Evolutionary conservation across 768 basidiomycete genomes (phyloP).

Genomic region (Trametes meyenii): DNA sequence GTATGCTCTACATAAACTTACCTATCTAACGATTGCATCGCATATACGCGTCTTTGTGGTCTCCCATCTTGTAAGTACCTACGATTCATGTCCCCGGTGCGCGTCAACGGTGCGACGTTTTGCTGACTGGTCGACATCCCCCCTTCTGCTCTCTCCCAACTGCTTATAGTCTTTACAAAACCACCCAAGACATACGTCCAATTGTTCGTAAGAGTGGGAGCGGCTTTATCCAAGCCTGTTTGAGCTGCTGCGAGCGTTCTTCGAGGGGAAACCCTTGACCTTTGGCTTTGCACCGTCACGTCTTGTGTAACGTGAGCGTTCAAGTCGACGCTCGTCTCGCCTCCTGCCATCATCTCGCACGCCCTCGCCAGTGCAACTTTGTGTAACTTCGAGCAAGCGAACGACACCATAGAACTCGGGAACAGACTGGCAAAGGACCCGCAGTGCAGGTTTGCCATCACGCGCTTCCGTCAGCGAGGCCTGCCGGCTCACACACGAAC

Average conservation of each 20-base stretch:
- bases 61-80: conserved; percentile 15
- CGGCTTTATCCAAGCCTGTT: not conserved
- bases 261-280: conserved; percentile 30
- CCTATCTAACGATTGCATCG: not conserved
- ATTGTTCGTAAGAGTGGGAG: not conserved
- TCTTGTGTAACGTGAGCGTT: conserved; percentile 35
- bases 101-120: conserved; percentile 1
- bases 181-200: not conserved
- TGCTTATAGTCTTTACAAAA: not conserved
- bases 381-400: conserved; percentile 16
- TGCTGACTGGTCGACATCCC: conserved; percentile 5
- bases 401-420: conserved; percentile 17
- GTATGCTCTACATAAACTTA: not conserved
- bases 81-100: not conserved
- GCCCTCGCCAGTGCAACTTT: not conserved
- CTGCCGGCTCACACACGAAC: conserved; percentile 15
- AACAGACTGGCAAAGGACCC: conserved; percentile 11
- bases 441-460: conserved; percentile 23
- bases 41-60: not conserved
- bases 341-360: conserved; percentile 27
- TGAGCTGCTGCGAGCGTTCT: conserved; percentile 16
- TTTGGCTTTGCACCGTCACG: conserved; percentile 29
- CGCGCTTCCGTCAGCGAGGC: conserved; percentile 17
- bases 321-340: conserved; percentile 22
- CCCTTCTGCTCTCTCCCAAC: conserved; percentile 2